These are phyloP conservation scores for Daldinia vernicosa DNA, from an alignment of 495 filamentous ascomycete genomes.

Conservation along the genomic window DNA sequence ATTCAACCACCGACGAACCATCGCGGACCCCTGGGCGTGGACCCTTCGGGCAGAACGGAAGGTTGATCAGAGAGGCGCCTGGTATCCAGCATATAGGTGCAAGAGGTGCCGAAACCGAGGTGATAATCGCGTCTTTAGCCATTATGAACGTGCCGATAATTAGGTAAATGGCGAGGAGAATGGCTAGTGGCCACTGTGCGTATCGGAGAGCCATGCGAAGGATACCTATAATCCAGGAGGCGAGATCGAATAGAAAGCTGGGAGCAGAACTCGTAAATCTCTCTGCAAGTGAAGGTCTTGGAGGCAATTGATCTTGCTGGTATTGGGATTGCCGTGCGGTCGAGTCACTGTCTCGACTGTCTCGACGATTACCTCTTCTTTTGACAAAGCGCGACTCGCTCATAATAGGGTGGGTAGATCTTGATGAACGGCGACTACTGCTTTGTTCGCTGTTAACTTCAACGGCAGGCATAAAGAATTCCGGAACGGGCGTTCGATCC, in stretches of 20 bases:
- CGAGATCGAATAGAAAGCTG: conserved; percentile 43
- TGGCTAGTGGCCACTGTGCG: conserved; percentile 64
- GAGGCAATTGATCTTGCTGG: not conserved
- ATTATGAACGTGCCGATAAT: conserved; percentile 58
- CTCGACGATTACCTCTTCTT: conserved; percentile 36
- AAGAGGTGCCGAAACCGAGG: conserved; percentile 59
- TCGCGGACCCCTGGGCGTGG: conserved; percentile 9
- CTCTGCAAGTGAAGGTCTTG: conserved; percentile 24
- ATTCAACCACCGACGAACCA: conserved; percentile 58
- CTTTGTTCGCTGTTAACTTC: conserved; percentile 44
- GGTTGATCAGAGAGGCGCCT: conserved; percentile 62
- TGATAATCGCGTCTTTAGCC: conserved; percentile 61
- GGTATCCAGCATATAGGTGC: conserved; percentile 73
- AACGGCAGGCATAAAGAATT: conserved; percentile 56
- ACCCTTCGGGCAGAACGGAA: conserved; percentile 66
- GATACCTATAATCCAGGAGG: conserved; percentile 59
- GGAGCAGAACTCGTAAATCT: conserved; percentile 41
- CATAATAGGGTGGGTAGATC: conserved; percentile 27
- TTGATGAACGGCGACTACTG: conserved; percentile 37
- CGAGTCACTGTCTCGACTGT: conserved; percentile 10
- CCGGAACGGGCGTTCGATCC: conserved; percentile 47
- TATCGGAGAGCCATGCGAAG: conserved; percentile 58
- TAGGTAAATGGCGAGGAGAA: conserved; percentile 62
- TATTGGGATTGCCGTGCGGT: not conserved
- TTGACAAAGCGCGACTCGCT: conserved; percentile 34